Conservation (phyloP, 2,329 filamentous ascomycete species). For the Trichoderma asperellum region DNA sequence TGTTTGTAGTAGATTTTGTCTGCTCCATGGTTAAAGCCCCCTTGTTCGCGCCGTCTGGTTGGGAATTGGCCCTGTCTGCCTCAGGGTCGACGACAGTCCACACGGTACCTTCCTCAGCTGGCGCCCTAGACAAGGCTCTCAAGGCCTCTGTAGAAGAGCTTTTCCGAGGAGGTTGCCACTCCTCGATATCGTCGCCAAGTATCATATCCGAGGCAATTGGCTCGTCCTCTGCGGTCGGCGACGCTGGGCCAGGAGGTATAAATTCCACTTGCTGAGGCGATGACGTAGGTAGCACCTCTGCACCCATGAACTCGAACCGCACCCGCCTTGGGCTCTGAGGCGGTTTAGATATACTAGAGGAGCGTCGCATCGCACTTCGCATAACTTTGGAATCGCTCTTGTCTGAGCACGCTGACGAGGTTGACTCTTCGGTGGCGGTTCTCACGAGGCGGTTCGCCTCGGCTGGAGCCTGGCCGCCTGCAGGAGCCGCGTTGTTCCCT, state of each 20-base stretch:
- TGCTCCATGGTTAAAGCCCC: not conserved
- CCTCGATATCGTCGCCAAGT: constrained; percentile 46
- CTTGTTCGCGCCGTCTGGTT: constrained; percentile 22
- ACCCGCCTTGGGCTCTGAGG: constrained; percentile 62
- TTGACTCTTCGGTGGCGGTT: constrained; percentile 50
- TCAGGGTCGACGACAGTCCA: constrained; percentile 54
- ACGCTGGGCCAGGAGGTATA: constrained; percentile 37
- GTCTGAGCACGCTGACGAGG: constrained; percentile 57
- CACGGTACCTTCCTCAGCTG: constrained; percentile 55
- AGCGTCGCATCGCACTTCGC: constrained; percentile 62
- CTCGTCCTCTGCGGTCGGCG: constrained; percentile 36
- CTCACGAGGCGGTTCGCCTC: constrained; percentile 43
- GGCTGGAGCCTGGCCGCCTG: constrained; percentile 35
- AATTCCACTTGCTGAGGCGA: constrained; percentile 53
- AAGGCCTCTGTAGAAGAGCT: constrained; percentile 60
- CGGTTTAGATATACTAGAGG: constrained; percentile 56
- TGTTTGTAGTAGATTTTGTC: not conserved
- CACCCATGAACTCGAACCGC: constrained; percentile 64
- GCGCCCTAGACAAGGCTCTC: constrained; percentile 55
- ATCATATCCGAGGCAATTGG: constrained; percentile 39
- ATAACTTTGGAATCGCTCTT: constrained; percentile 54
- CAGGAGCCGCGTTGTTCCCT: constrained; percentile 11
- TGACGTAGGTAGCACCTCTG: constrained; percentile 63
- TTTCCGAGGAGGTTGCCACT: constrained; percentile 52
- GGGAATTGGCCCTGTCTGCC: constrained; percentile 35